Base-by-base conservation (phyloP, 2,329 filamentous ascomycete genomes). In the Cercospora sojina region DNA sequence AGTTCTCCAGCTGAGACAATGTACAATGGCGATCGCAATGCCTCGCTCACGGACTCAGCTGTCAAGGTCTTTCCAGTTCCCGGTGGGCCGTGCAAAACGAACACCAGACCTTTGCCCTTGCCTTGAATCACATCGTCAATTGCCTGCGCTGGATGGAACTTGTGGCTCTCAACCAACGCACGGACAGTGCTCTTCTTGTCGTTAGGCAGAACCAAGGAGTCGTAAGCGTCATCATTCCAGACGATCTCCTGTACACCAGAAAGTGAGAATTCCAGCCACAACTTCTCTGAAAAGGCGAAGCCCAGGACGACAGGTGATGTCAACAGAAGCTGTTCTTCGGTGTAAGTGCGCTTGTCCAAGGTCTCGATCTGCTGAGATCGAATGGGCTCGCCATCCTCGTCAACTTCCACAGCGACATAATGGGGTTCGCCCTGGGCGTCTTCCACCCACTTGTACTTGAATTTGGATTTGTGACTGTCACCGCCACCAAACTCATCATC, bases 1-100 rank as follows among this genome's bases (percentile, higher is more conserved):
- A 96, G 84, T 77, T 96, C 92, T 29, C 91, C 92, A 0, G 91
- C 91, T 2, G 89, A 91, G 27, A 92, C 91, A 83, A 91, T 91
- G 77, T 96, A 96, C 0, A 96, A 80, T 0, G 92, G 93, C 62
- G 90, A 91, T 74, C 90, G 89, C 62, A 96, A 87, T 12, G 93
- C 84, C 75, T 96, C 92, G 9, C 91, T 91, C 68, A 96, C 94
- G 10, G 90, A 90, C 76, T 96, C 92, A 0, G 91, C 92, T 0
- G 93, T 96, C 5, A 96, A 83, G 0, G 92, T 96, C 80, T 96
- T 96, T 59, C 93, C 93, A 0, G 92, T 94, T 18, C 92, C 93
- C 0, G 93, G 92, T 4, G 91, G 91, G 3, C 92, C 92, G 72
- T 96, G 92, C 0, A 97, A 85, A 1, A 96, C 90, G 43, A 87